Base-by-base conservation (phyloP, 2,329 filamentous ascomycete genomes). In the Alternaria arborescens region DNA sequence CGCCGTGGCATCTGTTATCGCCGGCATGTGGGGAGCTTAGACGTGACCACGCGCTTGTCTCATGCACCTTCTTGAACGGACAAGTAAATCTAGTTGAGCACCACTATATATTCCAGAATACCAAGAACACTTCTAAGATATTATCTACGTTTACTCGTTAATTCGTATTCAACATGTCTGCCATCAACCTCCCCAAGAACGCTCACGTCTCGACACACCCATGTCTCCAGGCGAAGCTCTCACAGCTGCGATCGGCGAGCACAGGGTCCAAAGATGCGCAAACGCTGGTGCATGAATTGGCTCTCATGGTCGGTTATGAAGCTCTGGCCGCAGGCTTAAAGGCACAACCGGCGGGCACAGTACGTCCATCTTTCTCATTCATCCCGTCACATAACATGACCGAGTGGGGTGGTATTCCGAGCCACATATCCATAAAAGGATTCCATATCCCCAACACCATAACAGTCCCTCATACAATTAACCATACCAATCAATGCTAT, bases 171-270 rank as follows among this genome's bases (percentile, higher is more conserved):
- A 53, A 7, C 36, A 79, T 79, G 75, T 63, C 77, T 3, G 58
- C 64, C 59, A n/a, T 58, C 38, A 65, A 74, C 55, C 77, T 86
- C 32, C 85, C 85, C 18, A 65, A 78, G 51, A 89, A 88, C 73
- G 82, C 87, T 36, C 92, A 95, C 81, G 82, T 97, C 76, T 97
- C 93, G 40, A 83, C 83, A 16, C 94, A 98, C 79, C 94, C 94
- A 36, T 97, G 92, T 80, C 85, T 97, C 42, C 85, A 86, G 71
- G 92, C 91, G 70, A 98, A 98, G 84, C 88, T 98, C 72, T 94
- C 91, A 69, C 92, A 95, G 81, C 87, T 98, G 47, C 90, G 94
- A 61, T 95, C 92, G 41, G 84, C 87, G 58, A 84, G 83, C 42
- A 88, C 91, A 52, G 87, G 84, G 60, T 85, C 92, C 4, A 86